Base-by-base conservation (phyloP, 345 rosid genomes). In the Murraya paniculata region DNA sequence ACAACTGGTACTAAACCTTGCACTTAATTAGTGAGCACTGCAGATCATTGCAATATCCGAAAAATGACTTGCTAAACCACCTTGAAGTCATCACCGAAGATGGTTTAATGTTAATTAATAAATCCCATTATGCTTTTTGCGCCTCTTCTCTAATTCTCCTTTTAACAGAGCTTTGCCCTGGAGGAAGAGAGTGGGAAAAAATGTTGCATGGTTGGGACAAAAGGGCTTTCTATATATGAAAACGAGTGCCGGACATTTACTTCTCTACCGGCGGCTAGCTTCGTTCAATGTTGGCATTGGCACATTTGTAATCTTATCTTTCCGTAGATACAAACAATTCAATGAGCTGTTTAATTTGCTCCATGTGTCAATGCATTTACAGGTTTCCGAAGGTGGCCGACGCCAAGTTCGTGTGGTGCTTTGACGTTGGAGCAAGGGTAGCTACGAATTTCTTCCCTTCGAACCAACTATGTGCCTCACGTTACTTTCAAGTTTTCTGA, bases 311-410 rank as follows among this genome's bases (percentile, higher is more conserved):
- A 0, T 35, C 21, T 9, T 39, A 39, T 39, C 45, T 35, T 24
- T 31, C 58, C 59, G 28, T 57, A 41, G 59, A 16, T 21, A 56
- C n/a, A 56, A 21, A 22, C 24, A 19, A 6, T 1, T 56, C 24
- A 7, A n/a, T 9, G 24, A 56, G 60, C 0, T 10, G 48, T 41
- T 41, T 0, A 39, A 39, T 39, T 39, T 39, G 13, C 24, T 2
- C 16, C 1, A 48, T 39, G 45, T 0, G 18, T 9, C 5, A 48
- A 38, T 16, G 11, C 22, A 8, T 56, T 21, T 48, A 4, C 77
- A 83, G 83, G 76, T 77, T 80, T 78, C 4, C 67, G n/a, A 76
- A 83, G 59, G 83, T 77, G 64, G 86, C 83, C 5, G 59, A 45
- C 65, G 83, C 80, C 14, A 38, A 38, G 13, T 4, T 2, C 1